phyloP scores from a whole-genome alignment of 2,329 filamentous ascomycete genomes.

The Colletotrichum sp. region DNA sequence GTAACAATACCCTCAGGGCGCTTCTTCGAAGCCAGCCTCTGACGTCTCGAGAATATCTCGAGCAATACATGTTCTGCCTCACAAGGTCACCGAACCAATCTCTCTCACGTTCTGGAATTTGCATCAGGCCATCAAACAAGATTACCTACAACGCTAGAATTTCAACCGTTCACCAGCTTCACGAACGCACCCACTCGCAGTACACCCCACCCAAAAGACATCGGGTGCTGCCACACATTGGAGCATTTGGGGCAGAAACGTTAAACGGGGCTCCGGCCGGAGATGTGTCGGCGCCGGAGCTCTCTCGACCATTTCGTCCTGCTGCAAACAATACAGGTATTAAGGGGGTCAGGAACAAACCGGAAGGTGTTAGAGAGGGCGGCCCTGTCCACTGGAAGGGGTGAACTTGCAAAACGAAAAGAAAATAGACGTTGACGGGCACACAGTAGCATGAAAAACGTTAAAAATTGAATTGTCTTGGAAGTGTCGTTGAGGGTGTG shows the following conservation, averaged over 20 bases:
- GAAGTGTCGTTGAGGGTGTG: not conserved
- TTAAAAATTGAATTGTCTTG: conserved; percentile 6
- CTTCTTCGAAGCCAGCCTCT: not conserved
- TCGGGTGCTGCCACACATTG: not conserved
- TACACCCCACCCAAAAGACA: not conserved
- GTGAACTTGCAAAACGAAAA: not conserved
- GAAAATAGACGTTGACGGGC: not conserved
- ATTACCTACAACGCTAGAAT: not conserved
- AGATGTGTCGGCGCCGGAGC: not conserved
- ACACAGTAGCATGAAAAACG: conserved; percentile 4
- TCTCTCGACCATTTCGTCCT: not conserved
- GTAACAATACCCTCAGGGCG: conserved; percentile 2
- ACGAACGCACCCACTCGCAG: not conserved
- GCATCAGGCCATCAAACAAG: not conserved
- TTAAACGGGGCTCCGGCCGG: not conserved
- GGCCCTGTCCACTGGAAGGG: not conserved
- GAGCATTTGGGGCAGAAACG: not conserved
- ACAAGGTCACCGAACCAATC: not conserved
- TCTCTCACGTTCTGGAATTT: not conserved
- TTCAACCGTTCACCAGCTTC: not conserved
- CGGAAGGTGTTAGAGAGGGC: not conserved
- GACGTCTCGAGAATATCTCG: not conserved
- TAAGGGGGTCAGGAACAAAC: not conserved
- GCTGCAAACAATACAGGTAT: not conserved
- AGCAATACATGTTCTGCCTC: not conserved